Base-by-base conservation (phyloP, 83 land plant species). In the Diphasiastrum complanatum region DNA sequence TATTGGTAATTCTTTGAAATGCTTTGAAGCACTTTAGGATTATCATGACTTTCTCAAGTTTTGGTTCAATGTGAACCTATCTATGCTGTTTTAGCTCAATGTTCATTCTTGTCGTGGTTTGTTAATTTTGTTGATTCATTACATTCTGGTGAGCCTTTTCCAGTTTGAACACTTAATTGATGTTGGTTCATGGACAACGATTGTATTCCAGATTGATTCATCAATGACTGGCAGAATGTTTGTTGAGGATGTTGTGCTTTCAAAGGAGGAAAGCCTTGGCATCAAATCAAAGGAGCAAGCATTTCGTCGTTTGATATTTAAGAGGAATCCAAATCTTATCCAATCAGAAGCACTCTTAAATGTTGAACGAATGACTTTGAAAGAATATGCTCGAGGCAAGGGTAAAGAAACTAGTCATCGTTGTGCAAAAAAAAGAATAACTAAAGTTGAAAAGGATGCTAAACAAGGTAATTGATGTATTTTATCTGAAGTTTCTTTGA, bases 251-350 rank as follows among this genome's bases (percentile, higher is more conserved):
- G 85, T 87, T 47, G 58, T 63, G 5, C 76, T 81, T 59, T 78
- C 71, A 63, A 47, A 77, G 29, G 28, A 61, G 46, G 27, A n/a
- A 19, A 56, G 30, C 53, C 38, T 32, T 24, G n/a, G 23, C 5
- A 6, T 45, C 27, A 45, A 67, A 45, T 35, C 75, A 26, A 58
- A 69, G 45, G 63, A 55, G 30, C 49, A 58, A 49, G 64, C 47
- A 24, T 89, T 75, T 53, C 96, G 96, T 1, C 87, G 90, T 40
- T 83, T 89, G 67, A 65, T 68, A 22, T 89, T 89, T 51, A 59
- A 75, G 53, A 80, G 95, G 61, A 71, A 78, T 37, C 69, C 76
- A 60, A 76, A 85, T 26, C 51, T 89, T 76, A 81, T 89, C 33
- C 91, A 89, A 49, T 85, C 90, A 46, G 96, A 89, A 72, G 90